phyloP scores from a whole-genome alignment of 2,329 filamentous ascomycete species.

The Lasiodiplodia sp. region DNA sequence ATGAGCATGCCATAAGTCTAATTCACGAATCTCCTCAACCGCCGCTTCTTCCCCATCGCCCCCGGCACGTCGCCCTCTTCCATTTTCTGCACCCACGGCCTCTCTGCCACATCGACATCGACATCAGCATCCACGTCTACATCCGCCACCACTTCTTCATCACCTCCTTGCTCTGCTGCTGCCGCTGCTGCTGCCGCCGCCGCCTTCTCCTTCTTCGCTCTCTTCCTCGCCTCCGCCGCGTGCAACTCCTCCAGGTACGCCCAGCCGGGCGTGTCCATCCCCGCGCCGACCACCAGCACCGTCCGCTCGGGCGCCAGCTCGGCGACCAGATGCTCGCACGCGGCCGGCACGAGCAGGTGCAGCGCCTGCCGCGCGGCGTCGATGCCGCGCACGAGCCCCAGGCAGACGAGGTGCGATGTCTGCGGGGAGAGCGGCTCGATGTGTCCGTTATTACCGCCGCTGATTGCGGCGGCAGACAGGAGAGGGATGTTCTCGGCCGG shows the following conservation, averaged over 20 bases:
- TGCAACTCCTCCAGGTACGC: constrained; percentile 44
- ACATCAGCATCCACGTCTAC: not conserved
- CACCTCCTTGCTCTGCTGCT: not conserved
- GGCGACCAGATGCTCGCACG: constrained; percentile 38
- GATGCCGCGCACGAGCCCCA: constrained; percentile 74
- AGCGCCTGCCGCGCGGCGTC: constrained; percentile 62
- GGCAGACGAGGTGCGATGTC: constrained; percentile 66
- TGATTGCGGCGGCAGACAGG: constrained; percentile 62
- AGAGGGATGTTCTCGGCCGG: constrained; percentile 62
- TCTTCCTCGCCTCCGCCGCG: constrained; percentile 13
- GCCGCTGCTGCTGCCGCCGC: too few species aligned
- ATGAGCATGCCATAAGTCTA: not conserved
- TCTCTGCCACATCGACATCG: constrained; percentile 9
- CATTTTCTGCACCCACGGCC: constrained; percentile 28
- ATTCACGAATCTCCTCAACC: constrained; percentile 28
- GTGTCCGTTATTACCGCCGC: constrained; percentile 45
- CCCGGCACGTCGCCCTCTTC: not conserved
- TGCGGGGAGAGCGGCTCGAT: constrained; percentile 62
- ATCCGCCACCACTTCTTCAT: constrained; percentile 1
- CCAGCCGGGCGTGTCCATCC: constrained; percentile 43
- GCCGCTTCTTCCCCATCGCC: constrained; percentile 20
- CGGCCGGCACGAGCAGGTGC: constrained; percentile 71
- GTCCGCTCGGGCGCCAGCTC: constrained; percentile 39
- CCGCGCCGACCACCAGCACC: constrained; percentile 42
- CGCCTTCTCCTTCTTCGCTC: not conserved